These are phyloP conservation scores for Quercus glauca DNA, from an alignment of 306 rosid genomes.

Conservation along the genomic window DNA sequence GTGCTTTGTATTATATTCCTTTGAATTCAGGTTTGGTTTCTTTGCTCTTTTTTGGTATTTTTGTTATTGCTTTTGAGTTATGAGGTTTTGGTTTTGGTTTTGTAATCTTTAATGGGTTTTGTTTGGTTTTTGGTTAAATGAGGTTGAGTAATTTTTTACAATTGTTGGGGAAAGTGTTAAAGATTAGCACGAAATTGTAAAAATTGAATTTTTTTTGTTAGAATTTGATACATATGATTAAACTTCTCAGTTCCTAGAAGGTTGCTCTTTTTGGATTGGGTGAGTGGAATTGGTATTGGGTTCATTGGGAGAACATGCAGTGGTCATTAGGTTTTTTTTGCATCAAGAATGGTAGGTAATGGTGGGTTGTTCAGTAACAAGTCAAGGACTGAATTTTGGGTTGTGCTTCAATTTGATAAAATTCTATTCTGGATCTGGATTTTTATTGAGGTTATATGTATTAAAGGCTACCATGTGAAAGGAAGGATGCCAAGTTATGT, in stretches of 20 bases:
- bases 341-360: background rate
- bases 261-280: background rate
- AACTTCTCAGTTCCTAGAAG: background rate
- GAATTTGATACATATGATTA: background rate
- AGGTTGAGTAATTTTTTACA: background rate
- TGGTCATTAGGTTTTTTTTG: background rate
- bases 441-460: background rate
- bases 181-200: no score
- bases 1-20: slow-evolving; percentile 84
- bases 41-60: background rate
- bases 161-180: no score
- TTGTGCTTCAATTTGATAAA: background rate
- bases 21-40: slow-evolving; percentile 66
- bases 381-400: background rate
- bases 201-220: no score
- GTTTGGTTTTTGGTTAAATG: background rate
- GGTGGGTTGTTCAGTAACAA: no score
- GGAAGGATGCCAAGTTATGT: background rate
- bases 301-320: background rate
- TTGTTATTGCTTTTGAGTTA: background rate
- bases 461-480: background rate
- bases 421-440: background rate
- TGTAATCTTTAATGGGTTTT: background rate
- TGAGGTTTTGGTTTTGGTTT: background rate
- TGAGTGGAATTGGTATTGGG: background rate